Base-by-base conservation (phyloP, 768 basidiomycete species). In the Erythrobasidium yunnanense region DNA sequence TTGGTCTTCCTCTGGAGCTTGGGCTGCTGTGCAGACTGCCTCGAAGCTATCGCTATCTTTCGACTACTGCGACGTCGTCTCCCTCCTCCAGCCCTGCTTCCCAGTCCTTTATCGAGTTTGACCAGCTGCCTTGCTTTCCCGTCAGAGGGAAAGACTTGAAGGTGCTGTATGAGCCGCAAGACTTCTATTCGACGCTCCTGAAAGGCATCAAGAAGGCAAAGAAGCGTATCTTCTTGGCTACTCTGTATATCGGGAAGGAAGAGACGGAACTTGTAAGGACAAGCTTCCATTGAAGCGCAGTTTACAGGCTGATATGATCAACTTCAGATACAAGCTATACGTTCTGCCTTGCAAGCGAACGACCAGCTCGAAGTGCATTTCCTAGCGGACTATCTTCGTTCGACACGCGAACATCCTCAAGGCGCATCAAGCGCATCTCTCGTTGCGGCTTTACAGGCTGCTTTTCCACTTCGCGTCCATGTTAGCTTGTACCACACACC, bases 401-500 rank as follows among this genome's bases (percentile, higher is more conserved):
- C 76, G 6, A 80, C 79, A 1, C 72, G 79, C 11, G 76, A 77
- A 56, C 71, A 75, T 20, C 68, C 72, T 11, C 54, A 85, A 85
- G 2, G 82, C 81, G 18, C 83, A 78, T 73, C 79, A 81, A 68
- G 81, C 13, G 78, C 79, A 2, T 77, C 78, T 34, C 69, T 79
- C 27, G 73, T 96, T 7, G 78, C 86, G 2, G 86, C 90, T 15
- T 80, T 97, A 13, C 73, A 90, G 0, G 73, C 81, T n/a, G 79
- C 83, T 38, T 87, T 86, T 75, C 86, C 85, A 0, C 77, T 82
- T 18, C 82, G 87, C 49, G 84, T 90, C 7, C 83, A 84, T 66
- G 79, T 93, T 7, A 83, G 84, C 35, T 80, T 97, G 69, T 99
- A 90, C 71, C 83, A 88, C 51, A 90, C 88, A 72, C 93, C 95